Base-by-base conservation (phyloP, 2,329 filamentous ascomycete species). In the Coniochaeta ligniaria region DNA sequence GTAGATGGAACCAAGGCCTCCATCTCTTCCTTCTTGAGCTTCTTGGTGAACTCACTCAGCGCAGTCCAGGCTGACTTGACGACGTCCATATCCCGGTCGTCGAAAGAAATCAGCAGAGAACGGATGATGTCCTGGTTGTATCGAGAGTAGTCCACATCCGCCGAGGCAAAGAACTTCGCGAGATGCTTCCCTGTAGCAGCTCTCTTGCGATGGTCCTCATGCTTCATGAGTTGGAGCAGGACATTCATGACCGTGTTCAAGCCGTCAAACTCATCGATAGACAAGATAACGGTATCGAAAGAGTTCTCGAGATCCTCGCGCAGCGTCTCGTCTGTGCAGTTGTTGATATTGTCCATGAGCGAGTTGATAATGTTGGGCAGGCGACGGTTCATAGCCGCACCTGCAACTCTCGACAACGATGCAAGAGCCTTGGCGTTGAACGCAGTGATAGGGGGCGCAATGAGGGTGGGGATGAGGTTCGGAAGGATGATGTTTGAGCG, bases 41-140 rank as follows among this genome's bases (percentile, higher is more conserved):
- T 89, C 73, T 93, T 93, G 54, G 93, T 97, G 67, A 99, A 89
- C 61, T 91, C 90, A 67, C 79, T 92, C 62, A 99, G 83, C 6
- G 93, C 94, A 60, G 86, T 82, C 93, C 93, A 98, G 24, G 94
- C 87, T 52, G 91, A 84, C 78, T 96, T 96, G 69, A 98, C 89
- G 4, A 98, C 94, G 24, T 88, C 86, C 63, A 76, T 75, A 69
- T 98, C 95, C 59, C 85, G 76, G 68, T 99, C 95, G 69, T 95
- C 92, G 70, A 99, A 99, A 0, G 92, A 93, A 66, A 96, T 90
- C 60, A 99, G 85, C 59, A 99, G 79, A 3, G 91, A 89, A 16
- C 94, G 90, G 69, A 99, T 92, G 59, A 99, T 89, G 69, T 99
- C 94, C 70, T 94, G 93, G 74, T 97, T 92, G 79, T 98, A 99